phyloP scores from a whole-genome alignment of 2,329 filamentous ascomycete genomes.

The Boeremia exigua region DNA sequence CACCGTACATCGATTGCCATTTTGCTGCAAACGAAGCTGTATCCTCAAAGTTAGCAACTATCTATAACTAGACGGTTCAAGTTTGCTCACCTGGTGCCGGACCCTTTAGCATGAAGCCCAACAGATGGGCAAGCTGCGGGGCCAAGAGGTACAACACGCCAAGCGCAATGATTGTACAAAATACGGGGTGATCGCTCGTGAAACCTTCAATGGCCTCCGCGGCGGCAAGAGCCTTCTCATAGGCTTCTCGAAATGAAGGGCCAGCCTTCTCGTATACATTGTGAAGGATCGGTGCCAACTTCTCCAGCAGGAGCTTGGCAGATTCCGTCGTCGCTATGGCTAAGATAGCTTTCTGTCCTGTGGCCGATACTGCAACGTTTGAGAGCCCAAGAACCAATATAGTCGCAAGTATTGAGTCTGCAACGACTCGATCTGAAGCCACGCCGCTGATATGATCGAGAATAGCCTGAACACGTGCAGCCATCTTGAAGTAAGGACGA shows the following conservation, averaged over 20 bases:
- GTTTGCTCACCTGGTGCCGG: constrained; percentile 32
- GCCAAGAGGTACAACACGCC: constrained; percentile 35
- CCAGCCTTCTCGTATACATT: constrained; percentile 21
- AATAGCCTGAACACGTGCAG: background rate
- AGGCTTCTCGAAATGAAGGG: constrained; percentile 26
- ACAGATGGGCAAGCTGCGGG: constrained; percentile 32
- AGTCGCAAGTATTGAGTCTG: background rate
- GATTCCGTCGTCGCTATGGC: too few relatives aligned
- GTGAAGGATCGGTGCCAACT: background rate
- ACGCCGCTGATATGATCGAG: background rate
- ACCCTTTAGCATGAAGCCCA: constrained; percentile 40
- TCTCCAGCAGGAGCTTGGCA: background rate
- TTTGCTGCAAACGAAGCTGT: constrained; percentile 45
- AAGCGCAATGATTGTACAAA: constrained; percentile 35
- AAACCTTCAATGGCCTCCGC: constrained; percentile 31
- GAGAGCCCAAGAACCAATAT: background rate
- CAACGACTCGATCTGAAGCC: background rate
- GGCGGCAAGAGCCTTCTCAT: constrained; percentile 25
- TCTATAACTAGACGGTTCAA: background rate
- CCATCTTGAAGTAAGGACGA: background rate
- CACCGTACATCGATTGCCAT: constrained; percentile 49
- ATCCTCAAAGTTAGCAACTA: background rate
- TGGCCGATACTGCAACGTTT: background rate
- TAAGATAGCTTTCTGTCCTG: background rate
- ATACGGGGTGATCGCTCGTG: constrained; percentile 34